Base-by-base conservation (phyloP, 23 red algal species). In the Gracilaria domingensis region DNA sequence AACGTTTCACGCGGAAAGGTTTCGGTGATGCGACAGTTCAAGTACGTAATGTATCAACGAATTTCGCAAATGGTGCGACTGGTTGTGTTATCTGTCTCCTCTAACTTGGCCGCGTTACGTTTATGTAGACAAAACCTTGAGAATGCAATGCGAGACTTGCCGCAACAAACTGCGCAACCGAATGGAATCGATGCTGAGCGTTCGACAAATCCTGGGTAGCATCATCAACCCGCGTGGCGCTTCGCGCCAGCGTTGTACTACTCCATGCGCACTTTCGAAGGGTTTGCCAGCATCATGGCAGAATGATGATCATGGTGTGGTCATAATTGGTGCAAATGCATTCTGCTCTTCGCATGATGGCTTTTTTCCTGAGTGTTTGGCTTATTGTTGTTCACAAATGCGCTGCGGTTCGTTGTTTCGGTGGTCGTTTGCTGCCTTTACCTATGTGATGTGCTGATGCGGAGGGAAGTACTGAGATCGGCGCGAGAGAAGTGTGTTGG, bases 1-100 rank as follows among this genome's bases (percentile, higher is more conserved):
- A 84, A 76, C 47, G 65, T 72, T 35, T 75, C 80, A 32, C 76
- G 79, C 62, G 88, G 89, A 42, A 92, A 92, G 51, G 39, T 92
- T 33, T 12, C 38, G 23, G 72, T 77, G 12, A 50, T 77, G 72
- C 72, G 72, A 45, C 72, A 77, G 72, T 77, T 77, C 72, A 77
- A 51, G 72, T 77, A 77, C 72, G 72, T 77, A 0, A 12, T 36
- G 16, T 20, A 34, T 33, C 4, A 23, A 69, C 20, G 6, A 12
- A 37, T 37, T 32, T 69, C 64, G 9, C 32, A 4, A 45, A 36
- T 69, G 14, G 9, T 14, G 30, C 32, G 30, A n/a, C 17, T 23
- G 11, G 28, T 20, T 55, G 9, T 32, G 38, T 34, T 14, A 18
- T 2, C 30, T 69, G 12, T 34, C 4, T 69, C 26, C 26, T 69